These are phyloP conservation scores for Phaeolepiota aurea DNA, from an alignment of 768 basidiomycete genomes.

Conservation along the genomic window DNA sequence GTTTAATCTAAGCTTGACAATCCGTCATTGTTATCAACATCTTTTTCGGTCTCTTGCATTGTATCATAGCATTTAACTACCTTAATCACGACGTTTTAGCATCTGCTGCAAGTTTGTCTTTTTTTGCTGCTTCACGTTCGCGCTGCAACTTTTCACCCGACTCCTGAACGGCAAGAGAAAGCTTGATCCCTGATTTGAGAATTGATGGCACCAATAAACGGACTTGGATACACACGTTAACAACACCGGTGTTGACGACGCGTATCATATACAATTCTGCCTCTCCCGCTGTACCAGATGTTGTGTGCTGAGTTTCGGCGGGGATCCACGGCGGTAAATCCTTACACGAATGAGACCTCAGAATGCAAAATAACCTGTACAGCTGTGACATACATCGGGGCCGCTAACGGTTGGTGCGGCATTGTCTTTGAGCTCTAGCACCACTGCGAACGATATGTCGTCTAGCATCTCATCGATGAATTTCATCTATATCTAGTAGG, in stretches of 20 bases:
- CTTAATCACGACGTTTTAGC: constrained; percentile 10
- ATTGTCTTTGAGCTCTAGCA: constrained; percentile 74
- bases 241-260: constrained; percentile 76
- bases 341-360: constrained; percentile 17
- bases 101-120: constrained; percentile 12
- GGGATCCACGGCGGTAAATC: constrained; percentile 79
- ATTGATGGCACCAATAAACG: background rate
- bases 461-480: constrained; percentile 25
- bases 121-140: constrained; percentile 15
- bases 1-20: constrained; percentile 36
- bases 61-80: too few relatives aligned
- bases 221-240: constrained; percentile 45
- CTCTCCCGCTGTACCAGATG: constrained; percentile 50
- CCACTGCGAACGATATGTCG: constrained; percentile 71
- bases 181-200: constrained; percentile 31
- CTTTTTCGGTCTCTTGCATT: constrained; percentile 10
- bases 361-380: background rate
- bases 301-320: constrained; percentile 61
- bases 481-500: background rate
- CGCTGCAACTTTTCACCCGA: constrained; percentile 58
- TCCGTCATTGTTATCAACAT: constrained; percentile 10
- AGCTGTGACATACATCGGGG: constrained; percentile 27
- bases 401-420: constrained; percentile 42
- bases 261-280: constrained; percentile 70
- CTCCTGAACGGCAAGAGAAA: constrained; percentile 75